Conservation (phyloP, 2,329 filamentous ascomycete species). For the Rugonectria rugulosa region DNA sequence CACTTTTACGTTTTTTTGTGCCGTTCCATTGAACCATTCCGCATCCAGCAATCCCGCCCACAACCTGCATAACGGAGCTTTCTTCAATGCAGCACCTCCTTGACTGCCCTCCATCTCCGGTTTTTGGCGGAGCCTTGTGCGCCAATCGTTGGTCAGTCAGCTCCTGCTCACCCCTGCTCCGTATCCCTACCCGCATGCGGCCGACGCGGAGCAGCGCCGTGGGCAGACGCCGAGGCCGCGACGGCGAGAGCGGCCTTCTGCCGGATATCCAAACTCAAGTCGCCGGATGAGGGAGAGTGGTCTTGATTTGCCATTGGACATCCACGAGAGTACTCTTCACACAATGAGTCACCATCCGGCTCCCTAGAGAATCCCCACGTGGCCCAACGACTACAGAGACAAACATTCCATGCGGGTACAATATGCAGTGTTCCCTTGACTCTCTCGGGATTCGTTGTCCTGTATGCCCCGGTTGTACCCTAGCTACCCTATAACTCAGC, state of each 20-base stretch:
- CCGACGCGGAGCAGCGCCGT: background rate
- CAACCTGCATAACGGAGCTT: conserved; percentile 12
- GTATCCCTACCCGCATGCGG: background rate
- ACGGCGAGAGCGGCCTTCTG: background rate
- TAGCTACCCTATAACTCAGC: background rate
- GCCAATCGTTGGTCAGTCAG: background rate
- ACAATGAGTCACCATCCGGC: background rate
- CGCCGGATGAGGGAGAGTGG: background rate
- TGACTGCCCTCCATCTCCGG: background rate
- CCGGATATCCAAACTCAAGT: background rate
- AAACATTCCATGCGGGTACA: too few relatives aligned
- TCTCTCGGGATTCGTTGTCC: background rate
- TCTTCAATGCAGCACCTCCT: conserved; percentile 5
- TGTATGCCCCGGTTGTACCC: background rate
- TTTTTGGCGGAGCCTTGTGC: background rate
- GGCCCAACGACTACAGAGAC: background rate
- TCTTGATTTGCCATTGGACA: too few relatives aligned
- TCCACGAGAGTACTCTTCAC: background rate
- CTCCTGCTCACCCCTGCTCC: conserved; percentile 1
- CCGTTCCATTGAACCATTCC: conserved; percentile 24
- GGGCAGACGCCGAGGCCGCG: background rate
- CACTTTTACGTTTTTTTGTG: too few relatives aligned
- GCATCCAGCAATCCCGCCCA: conserved; percentile 39
- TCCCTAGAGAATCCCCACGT: too few relatives aligned
- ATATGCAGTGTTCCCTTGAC: too few relatives aligned